These are phyloP conservation scores for Hypoxylon sp. DNA, from an alignment of 2,329 filamentous ascomycete genomes.

Conservation along the genomic window DNA sequence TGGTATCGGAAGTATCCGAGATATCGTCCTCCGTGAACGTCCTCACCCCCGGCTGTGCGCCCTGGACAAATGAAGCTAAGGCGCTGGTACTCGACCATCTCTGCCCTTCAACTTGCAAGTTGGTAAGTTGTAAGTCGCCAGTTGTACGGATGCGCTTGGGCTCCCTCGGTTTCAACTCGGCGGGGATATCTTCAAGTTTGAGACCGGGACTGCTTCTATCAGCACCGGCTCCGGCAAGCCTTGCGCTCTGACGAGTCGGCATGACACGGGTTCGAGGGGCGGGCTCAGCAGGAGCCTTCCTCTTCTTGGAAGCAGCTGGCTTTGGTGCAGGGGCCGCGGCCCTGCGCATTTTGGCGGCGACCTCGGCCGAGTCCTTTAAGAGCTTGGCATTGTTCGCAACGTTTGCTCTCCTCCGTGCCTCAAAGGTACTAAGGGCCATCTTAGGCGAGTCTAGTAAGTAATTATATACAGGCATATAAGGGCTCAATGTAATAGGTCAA, in stretches of 20 bases:
- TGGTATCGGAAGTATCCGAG: conserved; percentile 78
- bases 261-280: conserved; percentile 58
- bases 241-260: conserved; percentile 65
- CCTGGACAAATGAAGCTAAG: conserved; percentile 67
- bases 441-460: conserved; percentile 30
- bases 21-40: conserved; percentile 90
- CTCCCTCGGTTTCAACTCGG: conserved; percentile 54
- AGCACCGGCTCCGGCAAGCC: conserved; percentile 63
- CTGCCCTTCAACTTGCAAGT: conserved; percentile 82
- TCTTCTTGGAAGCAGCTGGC: conserved; percentile 51
- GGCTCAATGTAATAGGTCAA: no score
- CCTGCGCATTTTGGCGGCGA: conserved; percentile 74
- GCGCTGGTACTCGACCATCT: conserved; percentile 77
- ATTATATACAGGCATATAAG: no score
- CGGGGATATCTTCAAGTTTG: conserved; percentile 56
- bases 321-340: conserved; percentile 60
- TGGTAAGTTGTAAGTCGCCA: conserved; percentile 73
- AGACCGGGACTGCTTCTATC: conserved; percentile 55
- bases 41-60: conserved; percentile 79
- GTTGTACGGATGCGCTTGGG: conserved; percentile 66
- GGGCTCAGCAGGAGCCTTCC: conserved; percentile 53
- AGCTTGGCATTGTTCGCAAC: conserved; percentile 83
- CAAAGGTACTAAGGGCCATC: conserved; percentile 81
- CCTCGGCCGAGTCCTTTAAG: conserved; percentile 77
- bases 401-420: conserved; percentile 83